A percentile compares a stretch with the other conserved stretches of the same genome.
phyloP scores from a whole-genome alignment of 192 early-diverging fungal species.

The Coemansia sp. region DNA sequence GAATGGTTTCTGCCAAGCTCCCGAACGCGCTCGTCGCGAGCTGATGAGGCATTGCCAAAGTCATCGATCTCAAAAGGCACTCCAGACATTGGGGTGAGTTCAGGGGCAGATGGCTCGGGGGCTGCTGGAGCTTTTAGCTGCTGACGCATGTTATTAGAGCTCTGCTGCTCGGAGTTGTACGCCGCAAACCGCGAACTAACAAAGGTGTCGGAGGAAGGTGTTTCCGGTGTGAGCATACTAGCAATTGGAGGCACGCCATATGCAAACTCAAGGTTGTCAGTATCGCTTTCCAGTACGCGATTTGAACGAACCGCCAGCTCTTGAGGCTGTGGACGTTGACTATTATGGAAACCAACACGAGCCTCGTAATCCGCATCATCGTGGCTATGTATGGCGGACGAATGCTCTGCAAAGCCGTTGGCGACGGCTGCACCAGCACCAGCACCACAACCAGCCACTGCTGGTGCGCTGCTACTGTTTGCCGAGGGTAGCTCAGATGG shows the following conservation, averaged over 20 bases:
- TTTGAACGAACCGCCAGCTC: not conserved
- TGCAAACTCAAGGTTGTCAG: not conserved
- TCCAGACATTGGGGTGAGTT: not conserved
- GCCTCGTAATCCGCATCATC: not conserved
- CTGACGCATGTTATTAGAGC: not conserved
- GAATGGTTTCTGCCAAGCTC: not conserved
- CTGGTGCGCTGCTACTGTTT: not conserved
- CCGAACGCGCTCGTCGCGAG: not conserved
- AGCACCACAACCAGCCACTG: not conserved
- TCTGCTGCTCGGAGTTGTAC: not conserved
- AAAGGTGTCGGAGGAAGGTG: constrained; percentile 19
- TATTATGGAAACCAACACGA: not conserved
- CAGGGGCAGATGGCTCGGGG: not conserved
- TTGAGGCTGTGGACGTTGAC: not conserved
- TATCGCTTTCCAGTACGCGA: not conserved
- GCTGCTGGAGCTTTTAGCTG: not conserved
- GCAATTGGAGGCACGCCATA: constrained; percentile 1
- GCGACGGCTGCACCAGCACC: not conserved
- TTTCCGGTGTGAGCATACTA: constrained; percentile 39
- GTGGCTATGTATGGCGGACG: not conserved
- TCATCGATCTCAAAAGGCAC: not conserved
- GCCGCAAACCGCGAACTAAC: constrained; percentile 1
- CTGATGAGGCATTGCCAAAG: constrained; percentile 2
- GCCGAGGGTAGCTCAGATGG: not conserved
- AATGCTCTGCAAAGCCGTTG: not conserved